These are phyloP conservation scores for Coemansia sp. DNA, from an alignment of 192 early-diverging fungal species.

Conservation along the genomic window DNA sequence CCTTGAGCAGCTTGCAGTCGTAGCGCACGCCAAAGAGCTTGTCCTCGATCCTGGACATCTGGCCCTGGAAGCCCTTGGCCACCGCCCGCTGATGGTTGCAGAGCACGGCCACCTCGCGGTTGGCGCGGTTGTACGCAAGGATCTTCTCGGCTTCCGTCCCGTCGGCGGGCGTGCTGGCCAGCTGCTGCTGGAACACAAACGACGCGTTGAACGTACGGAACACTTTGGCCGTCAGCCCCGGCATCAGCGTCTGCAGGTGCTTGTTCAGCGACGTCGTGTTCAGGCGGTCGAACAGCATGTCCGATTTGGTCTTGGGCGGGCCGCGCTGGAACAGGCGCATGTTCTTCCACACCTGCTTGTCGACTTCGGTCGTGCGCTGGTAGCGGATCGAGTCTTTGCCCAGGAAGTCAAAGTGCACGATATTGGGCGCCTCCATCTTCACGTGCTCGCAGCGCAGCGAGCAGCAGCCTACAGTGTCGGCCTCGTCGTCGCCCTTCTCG, in stretches of 20 bases:
- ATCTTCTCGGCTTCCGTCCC: constrained; percentile 81
- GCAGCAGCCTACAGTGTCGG: constrained; percentile 98
- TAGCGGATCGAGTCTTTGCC: constrained; percentile 99
- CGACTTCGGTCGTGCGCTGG: constrained; percentile 79
- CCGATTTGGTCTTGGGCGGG: constrained; percentile 66
- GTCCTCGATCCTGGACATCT: constrained; percentile 80
- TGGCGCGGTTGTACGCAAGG: constrained; percentile 91
- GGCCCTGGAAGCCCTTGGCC: constrained; percentile 70
- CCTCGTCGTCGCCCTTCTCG: constrained; percentile 96
- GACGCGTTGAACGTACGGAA: constrained; percentile 99
- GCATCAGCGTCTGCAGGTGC: constrained; percentile 82
- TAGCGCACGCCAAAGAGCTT: constrained; percentile 89
- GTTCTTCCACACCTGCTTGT: constrained; percentile 92
- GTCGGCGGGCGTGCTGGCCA: constrained; percentile 64
- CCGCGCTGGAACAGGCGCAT: constrained; percentile 80
- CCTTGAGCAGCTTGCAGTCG: constrained; percentile 70
- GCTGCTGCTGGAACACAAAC: constrained; percentile 86
- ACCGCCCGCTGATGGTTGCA: constrained; percentile 97
- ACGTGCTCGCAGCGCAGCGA: constrained; percentile 94
- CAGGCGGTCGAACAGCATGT: constrained; percentile 90
- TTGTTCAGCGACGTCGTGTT: constrained; percentile 85
- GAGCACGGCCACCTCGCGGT: constrained; percentile 92
- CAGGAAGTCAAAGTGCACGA: constrained; percentile 90
- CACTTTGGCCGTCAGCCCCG: constrained; percentile 93
- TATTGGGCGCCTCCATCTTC: constrained; percentile 77